Conservation (phyloP, 2,329 filamentous ascomycete species). For the Akanthomyces uredinophilus region DNA sequence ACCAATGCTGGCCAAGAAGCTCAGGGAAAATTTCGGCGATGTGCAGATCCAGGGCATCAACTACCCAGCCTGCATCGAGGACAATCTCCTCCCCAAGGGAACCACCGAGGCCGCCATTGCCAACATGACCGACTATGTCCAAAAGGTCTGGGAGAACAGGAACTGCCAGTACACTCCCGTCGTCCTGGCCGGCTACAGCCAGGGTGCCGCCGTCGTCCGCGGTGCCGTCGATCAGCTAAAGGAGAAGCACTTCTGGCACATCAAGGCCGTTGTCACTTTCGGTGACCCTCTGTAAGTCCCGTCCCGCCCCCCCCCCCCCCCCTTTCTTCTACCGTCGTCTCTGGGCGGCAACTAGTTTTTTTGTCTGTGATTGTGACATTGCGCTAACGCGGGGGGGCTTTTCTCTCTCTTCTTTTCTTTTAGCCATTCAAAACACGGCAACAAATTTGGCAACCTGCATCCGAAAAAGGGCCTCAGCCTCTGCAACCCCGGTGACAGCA, state of each 20-base stretch:
- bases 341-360: too few relatives aligned
- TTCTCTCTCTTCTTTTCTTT: too few relatives aligned
- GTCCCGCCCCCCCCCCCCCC: too few relatives aligned
- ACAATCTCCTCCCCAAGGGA: constrained; percentile 29
- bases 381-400: too few relatives aligned
- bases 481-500: too few relatives aligned
- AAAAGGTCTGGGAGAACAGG: neutral
- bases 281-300: constrained; percentile 22
- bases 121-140: constrained; percentile 23
- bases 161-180: constrained; percentile 34
- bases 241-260: constrained; percentile 19
- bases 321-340: too few relatives aligned
- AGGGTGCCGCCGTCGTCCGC: constrained; percentile 27
- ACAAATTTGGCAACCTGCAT: too few relatives aligned
- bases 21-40: constrained; percentile 17
- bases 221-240: constrained; percentile 19
- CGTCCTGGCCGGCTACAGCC: constrained; percentile 37
- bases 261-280: constrained; percentile 24
- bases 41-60: constrained; percentile 26
- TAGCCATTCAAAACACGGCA: too few relatives aligned
- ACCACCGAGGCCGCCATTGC: constrained; percentile 27
- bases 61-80: constrained; percentile 30
- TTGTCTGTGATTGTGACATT: too few relatives aligned
- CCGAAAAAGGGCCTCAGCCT: too few relatives aligned
- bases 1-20: constrained; percentile 15